Evolutionary conservation across 495 filamentous ascomycete species (phyloP), one percentile per base, ranked within the genome.

Genomic region (Annulohypoxylon bovei): DNA sequence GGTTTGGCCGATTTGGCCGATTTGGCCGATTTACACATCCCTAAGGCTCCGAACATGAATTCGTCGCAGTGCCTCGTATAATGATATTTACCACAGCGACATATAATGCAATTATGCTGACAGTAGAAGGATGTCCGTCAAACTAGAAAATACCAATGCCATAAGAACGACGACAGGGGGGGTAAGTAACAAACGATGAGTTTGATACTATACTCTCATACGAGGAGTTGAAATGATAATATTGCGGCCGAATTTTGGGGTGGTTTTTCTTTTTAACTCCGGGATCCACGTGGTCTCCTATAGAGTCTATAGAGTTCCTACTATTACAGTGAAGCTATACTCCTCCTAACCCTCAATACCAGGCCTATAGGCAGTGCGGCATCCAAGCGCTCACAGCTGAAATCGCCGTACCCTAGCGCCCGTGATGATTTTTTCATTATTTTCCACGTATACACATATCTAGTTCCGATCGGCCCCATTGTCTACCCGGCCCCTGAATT

Each of bases 271-370:
- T 28, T 52, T 56, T 65, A 8, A 27, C 35, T 14, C 28, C 33
- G 6, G 9, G 32, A 25, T 50, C 40, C 46, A 52, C 20, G 5
- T 35, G n/a, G 14, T 40, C n/a, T 25, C 25, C 14, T 27, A 11
- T 16, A 8, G 44, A 32, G 14, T 54, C 14, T 27, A 11, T 16
- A 8, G 44, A 32, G 14, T 54, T 58, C 35, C 30, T 72, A 72
- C n/a, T 68, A 16, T 53, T 72, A 72, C 69, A 72, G 12, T 14
- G 23, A 66, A 46, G 39, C 54, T 52, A 63, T 59, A 18, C 20
- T 20, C 37, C 40, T 50, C 49, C 23, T 18, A 47, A 39, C 58
- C 58, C 42, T 32, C 8, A 18, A 6, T 35, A 8, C 32, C 11
- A 5, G 37, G n/a, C 54, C 30, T 28, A 20, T 23, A 25, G 49